Percentiles rank a stretch among this genome's conserved stretches.
phyloP scores from a whole-genome alignment of 2,329 filamentous ascomycete species.

The Colletotrichum echinochloae region DNA sequence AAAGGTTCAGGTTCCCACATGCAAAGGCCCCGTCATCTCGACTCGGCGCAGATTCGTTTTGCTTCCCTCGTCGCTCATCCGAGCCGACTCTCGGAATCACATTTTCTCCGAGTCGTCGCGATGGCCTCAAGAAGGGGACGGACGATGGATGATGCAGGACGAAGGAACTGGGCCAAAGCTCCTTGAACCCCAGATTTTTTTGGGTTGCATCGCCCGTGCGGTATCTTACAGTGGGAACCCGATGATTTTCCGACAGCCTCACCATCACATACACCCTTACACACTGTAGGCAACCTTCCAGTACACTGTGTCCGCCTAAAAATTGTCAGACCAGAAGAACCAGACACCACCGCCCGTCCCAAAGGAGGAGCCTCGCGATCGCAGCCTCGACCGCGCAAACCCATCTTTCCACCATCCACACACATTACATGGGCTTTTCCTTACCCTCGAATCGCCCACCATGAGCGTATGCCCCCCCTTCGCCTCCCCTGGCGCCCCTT shows the following conservation, averaged over 20 bases:
- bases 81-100: neutral
- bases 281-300: constrained; percentile 23
- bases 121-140: neutral
- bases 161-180: constrained; percentile 5
- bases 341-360: neutral
- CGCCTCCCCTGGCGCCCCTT: neutral
- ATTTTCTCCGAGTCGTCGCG: neutral
- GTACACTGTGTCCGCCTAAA: constrained; percentile 32
- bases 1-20: neutral
- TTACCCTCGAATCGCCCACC: constrained; percentile 44
- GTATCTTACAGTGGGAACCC: constrained; percentile 30
- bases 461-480: constrained; percentile 49
- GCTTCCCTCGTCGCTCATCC: neutral
- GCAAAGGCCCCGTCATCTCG: neutral
- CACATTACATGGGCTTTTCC: constrained; percentile 40
- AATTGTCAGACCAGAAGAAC: constrained; percentile 14
- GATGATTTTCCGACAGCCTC: constrained; percentile 39
- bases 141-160: neutral
- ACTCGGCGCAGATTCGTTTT: neutral
- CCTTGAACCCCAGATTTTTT: constrained; percentile 5
- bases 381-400: constrained; percentile 38
- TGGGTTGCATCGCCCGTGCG: constrained; percentile 21
- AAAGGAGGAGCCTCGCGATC: constrained; percentile 36
- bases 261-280: neutral
- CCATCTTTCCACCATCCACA: constrained; percentile 35